These are phyloP conservation scores for Gossypium bickii DNA, from an alignment of 345 rosid genomes.

Conservation along the genomic window DNA sequence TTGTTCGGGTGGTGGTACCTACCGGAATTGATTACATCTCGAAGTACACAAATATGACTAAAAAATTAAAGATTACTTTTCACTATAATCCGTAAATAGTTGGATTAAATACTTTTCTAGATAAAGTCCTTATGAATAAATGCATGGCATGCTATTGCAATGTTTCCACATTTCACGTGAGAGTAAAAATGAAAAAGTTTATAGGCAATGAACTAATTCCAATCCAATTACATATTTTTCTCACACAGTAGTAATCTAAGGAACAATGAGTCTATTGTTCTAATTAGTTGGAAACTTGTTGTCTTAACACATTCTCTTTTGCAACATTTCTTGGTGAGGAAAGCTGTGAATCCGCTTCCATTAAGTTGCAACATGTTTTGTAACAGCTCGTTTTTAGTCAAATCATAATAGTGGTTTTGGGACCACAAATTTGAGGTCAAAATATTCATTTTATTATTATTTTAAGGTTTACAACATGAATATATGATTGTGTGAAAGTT, in stretches of 20 bases:
- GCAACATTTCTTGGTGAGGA: not conserved
- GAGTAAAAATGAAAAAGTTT: not conserved
- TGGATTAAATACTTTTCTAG: not conserved
- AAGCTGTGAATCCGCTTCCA: conserved; percentile 16
- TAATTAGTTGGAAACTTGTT: conserved; percentile 15
- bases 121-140: not conserved
- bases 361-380: conserved; percentile 15
- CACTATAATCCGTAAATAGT: not conserved
- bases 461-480: no score
- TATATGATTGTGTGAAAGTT: no score
- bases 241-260: no score
- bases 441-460: no score
- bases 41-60: not conserved
- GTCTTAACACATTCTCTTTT: not conserved
- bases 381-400: no score
- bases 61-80: not conserved
- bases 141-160: no score
- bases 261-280: not conserved
- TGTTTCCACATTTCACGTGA: not conserved
- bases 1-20: not conserved
- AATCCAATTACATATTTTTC: no score
- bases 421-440: no score
- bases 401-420: no score
- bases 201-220: no score
- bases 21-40: no score